Conservation (phyloP, 2,329 filamentous ascomycete genomes). For the Pseudonectria foliicola region DNA sequence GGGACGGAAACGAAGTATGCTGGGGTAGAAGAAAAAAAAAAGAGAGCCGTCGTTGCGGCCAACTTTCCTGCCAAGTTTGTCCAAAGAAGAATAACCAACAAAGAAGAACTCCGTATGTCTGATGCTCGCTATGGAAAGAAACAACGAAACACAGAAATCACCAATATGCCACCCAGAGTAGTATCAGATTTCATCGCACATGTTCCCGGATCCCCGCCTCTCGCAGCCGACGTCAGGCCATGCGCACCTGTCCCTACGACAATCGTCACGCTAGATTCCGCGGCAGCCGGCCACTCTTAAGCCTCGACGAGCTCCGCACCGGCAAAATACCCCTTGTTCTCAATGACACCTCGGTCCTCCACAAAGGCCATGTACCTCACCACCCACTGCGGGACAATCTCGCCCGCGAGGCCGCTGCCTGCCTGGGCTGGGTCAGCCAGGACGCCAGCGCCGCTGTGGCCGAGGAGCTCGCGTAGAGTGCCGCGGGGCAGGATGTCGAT, state of each 20-base stretch:
- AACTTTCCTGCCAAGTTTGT: constrained; percentile 19
- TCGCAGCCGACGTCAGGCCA: no score
- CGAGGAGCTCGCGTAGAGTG: constrained; percentile 76
- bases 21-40: constrained; percentile 54
- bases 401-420: constrained; percentile 58
- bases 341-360: constrained; percentile 86
- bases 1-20: constrained; percentile 93
- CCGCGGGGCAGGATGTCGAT: constrained; percentile 83
- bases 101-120: constrained; percentile 21
- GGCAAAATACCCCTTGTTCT: constrained; percentile 97
- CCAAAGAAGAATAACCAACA: no score
- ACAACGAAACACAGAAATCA: constrained; percentile 1
- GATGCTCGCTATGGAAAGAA: constrained; percentile 27
- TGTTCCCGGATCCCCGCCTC: no score
- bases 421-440: constrained; percentile 53
- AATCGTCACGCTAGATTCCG: no score
- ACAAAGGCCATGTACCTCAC: constrained; percentile 96
- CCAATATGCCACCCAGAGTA: no score
- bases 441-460: constrained; percentile 69
- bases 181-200: no score
- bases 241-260: no score
- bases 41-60: constrained; percentile 16
- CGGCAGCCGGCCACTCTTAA: constrained; percentile 10
- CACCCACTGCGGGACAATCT: constrained; percentile 87
- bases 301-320: constrained; percentile 59